Evolutionary conservation across 495 filamentous ascomycete genomes (phyloP), one percentile per base, ranked within the genome.

Genomic region (Astrocystis sublimbata): DNA sequence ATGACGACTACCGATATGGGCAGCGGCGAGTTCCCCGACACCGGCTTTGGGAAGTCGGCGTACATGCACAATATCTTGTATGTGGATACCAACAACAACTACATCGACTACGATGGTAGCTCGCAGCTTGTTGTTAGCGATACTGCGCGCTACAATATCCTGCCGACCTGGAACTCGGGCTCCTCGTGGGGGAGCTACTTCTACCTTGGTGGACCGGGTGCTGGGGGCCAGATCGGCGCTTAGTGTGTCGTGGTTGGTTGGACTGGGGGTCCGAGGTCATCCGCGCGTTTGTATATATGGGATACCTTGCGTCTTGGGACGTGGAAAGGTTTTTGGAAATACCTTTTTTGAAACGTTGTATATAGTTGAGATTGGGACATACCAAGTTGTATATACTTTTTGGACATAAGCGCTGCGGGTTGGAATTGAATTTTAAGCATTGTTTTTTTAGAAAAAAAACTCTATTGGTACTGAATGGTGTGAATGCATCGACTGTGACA

Each of bases 1-100:
- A 10, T 69, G 35, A 69, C 71, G 24, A 71, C 63, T 7, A 71
- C 68, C 35, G 71, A 71, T 40, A 73, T 73, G 68, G 71, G 71
- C 40, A 73, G 71, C 56, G 71, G 68, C 13, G 42, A 67, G 47
- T 71, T 64, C 42, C 66, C 62, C 1, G 10, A 35, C 17, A 54
- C 19, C 4, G 68, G 68, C 17, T 65, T 17, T 31, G 62, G 64
- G 33, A 51, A 67, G 38, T 54, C 66, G 1, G 71, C 57, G 0
- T 73, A 71, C 54, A 69, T 73, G 46, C 57, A 53, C 56, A 68
- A 69, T n/a, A 73, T 73, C 61, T 2, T 12, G 12, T 65, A 64
- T 41, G 23, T 58, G 33, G 24, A 40, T 33, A 23, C 36, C 23
- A 15, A 19, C 30, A 21, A 17, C 42, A 33, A 2, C 55, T 33